Evolutionary conservation across 768 basidiomycete species (phyloP).

Genomic region (Amanita subjunquillea): DNA sequence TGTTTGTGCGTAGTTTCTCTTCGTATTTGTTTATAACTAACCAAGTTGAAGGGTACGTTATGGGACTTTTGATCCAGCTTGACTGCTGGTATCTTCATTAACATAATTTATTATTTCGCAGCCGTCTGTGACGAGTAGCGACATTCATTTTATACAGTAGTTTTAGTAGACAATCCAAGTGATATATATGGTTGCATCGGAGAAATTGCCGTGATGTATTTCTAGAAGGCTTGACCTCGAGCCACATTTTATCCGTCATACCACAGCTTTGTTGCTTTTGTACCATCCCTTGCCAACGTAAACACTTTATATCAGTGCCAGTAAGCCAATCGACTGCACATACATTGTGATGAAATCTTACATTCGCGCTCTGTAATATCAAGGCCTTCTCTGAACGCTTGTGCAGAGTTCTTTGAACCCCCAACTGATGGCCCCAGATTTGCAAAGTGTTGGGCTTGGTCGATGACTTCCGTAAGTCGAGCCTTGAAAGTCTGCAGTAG

Average conservation of each 20-base stretch:
- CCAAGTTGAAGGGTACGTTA: conserved; percentile 40
- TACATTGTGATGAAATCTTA: conserved; percentile 28
- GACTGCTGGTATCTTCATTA: neutral
- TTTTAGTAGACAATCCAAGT: neutral
- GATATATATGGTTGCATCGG: too few species aligned
- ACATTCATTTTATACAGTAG: neutral
- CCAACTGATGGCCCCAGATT: conserved; percentile 51
- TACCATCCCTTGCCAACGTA: neutral
- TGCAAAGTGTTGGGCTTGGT: conserved; percentile 86
- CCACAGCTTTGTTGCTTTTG: neutral
- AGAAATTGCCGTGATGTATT: neutral
- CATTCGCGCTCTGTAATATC: conserved; percentile 89
- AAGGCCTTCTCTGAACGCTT: conserved; percentile 81
- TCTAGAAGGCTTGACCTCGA: too few species aligned
- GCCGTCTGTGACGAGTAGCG: neutral
- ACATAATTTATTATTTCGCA: neutral
- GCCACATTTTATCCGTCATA: neutral
- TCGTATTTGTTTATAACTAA: neutral
- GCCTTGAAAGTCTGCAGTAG: conserved; percentile 56
- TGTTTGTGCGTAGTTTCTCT: conserved; percentile 33
- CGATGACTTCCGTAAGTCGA: conserved; percentile 70
- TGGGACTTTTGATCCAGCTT: conserved; percentile 46
- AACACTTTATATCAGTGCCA: conserved; percentile 2
- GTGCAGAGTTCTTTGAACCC: conserved; percentile 46
- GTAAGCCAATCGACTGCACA: neutral